A percentile compares a stretch with the other conserved stretches of the same genome.
phyloP scores from a whole-genome alignment of 495 filamentous ascomycete genomes.

The Neurospora cerealis region DNA sequence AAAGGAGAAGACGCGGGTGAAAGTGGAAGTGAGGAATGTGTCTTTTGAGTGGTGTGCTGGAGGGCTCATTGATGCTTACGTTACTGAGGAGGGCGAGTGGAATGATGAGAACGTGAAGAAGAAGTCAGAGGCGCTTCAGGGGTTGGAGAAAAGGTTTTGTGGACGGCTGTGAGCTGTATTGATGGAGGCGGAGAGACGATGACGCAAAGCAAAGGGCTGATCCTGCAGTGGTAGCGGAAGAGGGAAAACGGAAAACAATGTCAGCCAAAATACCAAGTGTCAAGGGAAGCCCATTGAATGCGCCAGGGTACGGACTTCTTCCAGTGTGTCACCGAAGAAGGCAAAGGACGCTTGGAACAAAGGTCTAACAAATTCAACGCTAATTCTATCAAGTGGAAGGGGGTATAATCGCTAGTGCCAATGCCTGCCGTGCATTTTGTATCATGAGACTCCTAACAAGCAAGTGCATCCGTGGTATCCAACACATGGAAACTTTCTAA shows the following conservation, averaged over 20 bases:
- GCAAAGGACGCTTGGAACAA: background rate
- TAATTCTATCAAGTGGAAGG: background rate
- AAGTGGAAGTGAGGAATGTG: slow-evolving; percentile 41
- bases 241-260: background rate
- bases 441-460: background rate
- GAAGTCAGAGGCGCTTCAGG: slow-evolving; percentile 18
- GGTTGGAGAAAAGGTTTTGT: slow-evolving; percentile 23
- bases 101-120: slow-evolving; percentile 18
- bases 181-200: background rate
- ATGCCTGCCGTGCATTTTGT: background rate
- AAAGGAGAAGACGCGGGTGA: slow-evolving; percentile 1
- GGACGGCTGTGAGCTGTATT: slow-evolving; percentile 14
- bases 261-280: background rate
- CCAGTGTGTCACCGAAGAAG: background rate
- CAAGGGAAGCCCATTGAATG: background rate
- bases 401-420: background rate
- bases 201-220: background rate
- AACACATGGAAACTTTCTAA: background rate
- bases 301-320: background rate
- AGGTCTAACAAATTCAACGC: background rate
- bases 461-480: background rate
- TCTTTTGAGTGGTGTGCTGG: slow-evolving; percentile 60
- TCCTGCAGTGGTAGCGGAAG: background rate
- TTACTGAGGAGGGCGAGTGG: slow-evolving; percentile 42
- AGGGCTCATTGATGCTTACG: slow-evolving; percentile 42